Base-by-base conservation (phyloP, 441 rosid genomes). In the Mallotus japonicus region DNA sequence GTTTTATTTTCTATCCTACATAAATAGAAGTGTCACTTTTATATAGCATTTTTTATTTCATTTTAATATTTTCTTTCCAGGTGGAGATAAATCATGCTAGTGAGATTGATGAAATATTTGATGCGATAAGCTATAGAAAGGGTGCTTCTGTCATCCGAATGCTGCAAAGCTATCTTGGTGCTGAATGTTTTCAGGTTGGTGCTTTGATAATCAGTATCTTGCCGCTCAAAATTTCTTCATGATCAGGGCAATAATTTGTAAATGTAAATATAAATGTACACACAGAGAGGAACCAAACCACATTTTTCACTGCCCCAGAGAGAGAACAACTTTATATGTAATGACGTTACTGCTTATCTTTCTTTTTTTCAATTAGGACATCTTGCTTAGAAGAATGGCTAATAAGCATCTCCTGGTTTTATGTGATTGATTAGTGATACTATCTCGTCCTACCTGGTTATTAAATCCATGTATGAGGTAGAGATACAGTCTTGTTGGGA, bases 121-220 rank as follows among this genome's bases (percentile, higher is more conserved):
- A 95, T 83, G 91, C 92, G 8, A 95, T 95, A 78, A 92, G 99
- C 82, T 95, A 95, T 71, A 81, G 79, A 74, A 95, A 95, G 84
- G 98, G 99, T 75, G 97, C 99, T 58, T 89, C 96, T 74, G 90
- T 95, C 49, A 95, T 95, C 74, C 92, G 89, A 72, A 95, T 95
- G 99, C 89, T 95, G 47, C 97, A 95, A 81, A 92, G 92, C 83
- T 95, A 88, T 82, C 92, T 95, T 66, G 97, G 99, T 80, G 98
- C 97, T 54, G 95, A 92, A 70, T 46, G 72, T 77, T 92, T 95
- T 80, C 98, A 95, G 98, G 99, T 95, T 81, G 67, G 81, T 75
- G 79, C 42, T 63, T 55, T 50, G 64, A 9, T 32, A 49, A 55
- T 40, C 50, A 55, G 7, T 44, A 50, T 62, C n/a, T 22, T 67